Evolutionary conservation across 805 yeast species (phyloP), one percentile per base, ranked within the genome.

Genomic region (Lipomyces sp.): DNA sequence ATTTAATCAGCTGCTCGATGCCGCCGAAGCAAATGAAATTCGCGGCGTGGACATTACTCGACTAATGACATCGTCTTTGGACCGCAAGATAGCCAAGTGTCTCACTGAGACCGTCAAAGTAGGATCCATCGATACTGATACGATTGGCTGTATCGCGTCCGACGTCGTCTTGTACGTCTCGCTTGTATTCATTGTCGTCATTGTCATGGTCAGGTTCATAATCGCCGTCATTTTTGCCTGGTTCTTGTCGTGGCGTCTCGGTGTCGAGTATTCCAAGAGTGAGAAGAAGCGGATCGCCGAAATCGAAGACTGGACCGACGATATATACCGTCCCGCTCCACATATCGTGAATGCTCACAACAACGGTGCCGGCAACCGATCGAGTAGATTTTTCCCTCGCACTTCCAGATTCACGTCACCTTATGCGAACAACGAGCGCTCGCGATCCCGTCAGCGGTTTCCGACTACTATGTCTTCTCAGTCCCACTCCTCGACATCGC

Each of bases 91-190:
- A 3, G 97, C 95, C 5, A 85, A 87, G 73, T 95, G 99, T 77
- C 80, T 95, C 63, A 80, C 88, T 10, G 98, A 95, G 77, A 90
- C 92, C 62, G 82, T 90, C 60, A 91, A 89, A 77, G 96, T 94
- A 15, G 99, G 99, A 30, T 87, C 86, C 59, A 85, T 95, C 53
- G 98, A 95, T 75, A 86, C 93, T 1, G 90, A 90, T 50, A 87
- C 97, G 5, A 86, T 95, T 73, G 99, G 99, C 4, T 95, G 99
- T 79, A 87, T 95, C 74, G 96, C 97, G 0, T 92, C 98, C 0
- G 80, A 87, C 63, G 87, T 93, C 51, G 97, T 95, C 0, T 83
- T 95, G 67, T 86, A 86, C 72, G 84, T 89, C 5, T 90, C 98
- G 0, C 83, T 95, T 73, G 88, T 90, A 8, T 92, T 95, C 75